phyloP scores from a whole-genome alignment of 1,284 basidiomycete genomes.

The Prillingera fragicola region DNA sequence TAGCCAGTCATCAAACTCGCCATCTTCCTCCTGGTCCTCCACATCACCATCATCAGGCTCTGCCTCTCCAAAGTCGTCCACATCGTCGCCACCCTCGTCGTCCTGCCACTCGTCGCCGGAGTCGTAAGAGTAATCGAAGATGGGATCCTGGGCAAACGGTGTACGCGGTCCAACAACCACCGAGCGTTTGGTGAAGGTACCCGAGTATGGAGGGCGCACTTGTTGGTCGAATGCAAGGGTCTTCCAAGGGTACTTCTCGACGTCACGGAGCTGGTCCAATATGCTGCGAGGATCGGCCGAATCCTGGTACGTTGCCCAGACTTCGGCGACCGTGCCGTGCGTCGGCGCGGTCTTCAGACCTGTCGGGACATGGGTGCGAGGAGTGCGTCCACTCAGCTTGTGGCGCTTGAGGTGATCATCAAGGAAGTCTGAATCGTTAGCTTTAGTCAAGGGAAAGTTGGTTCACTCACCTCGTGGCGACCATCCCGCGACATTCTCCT shows the following conservation, averaged over 20 bases:
- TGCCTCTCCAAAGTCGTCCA: constrained; percentile 32
- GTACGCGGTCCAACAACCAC: constrained; percentile 45
- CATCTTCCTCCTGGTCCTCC: constrained; percentile 35
- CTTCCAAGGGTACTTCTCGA: constrained; percentile 43
- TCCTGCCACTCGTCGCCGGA: constrained; percentile 48
- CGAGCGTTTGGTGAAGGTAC: constrained; percentile 45
- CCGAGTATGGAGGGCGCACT: constrained; percentile 43
- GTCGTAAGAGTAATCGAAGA: constrained; percentile 47
- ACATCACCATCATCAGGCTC: constrained; percentile 23
- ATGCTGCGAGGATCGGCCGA: constrained; percentile 43
- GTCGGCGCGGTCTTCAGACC: constrained; percentile 38
- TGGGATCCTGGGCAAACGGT: constrained; percentile 44
- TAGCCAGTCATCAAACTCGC: constrained; percentile 46
- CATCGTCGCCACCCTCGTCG: constrained; percentile 42
- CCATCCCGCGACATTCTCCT: constrained; percentile 1
- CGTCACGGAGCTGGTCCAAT: constrained; percentile 31
- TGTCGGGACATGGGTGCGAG: constrained; percentile 12
- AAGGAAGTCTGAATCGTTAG: constrained; percentile 23
- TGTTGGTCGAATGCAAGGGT: constrained; percentile 45
- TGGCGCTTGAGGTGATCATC: constrained; percentile 27
- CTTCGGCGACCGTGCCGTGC: constrained; percentile 33
- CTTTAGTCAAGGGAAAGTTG: neutral
- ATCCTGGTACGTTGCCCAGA: constrained; percentile 36
- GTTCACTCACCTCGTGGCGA: constrained; percentile 4
- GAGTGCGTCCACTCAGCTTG: neutral